Evolutionary conservation across 228 moss, liverwort and hornwort genomes (phyloP), one percentile per base, ranked within the genome.

Genomic region (Sphagnum fallax): DNA sequence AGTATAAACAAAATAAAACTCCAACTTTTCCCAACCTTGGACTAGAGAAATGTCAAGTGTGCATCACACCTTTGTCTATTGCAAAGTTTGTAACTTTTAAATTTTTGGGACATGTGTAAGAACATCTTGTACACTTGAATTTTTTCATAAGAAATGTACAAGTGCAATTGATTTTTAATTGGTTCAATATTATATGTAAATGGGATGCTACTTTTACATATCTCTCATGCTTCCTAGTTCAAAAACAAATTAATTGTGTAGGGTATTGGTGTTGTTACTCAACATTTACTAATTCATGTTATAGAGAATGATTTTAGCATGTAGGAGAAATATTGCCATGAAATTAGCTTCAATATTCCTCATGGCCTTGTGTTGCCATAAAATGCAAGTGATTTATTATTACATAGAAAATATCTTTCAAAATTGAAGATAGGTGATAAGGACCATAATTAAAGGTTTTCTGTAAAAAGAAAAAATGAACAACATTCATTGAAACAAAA

Each of bases 201-300:
- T 12, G 48, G 2, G 13, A 8, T 64, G 15, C 49, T 49, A 9
- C 14, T 10, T 51, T 6, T 70, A 51, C 12, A 18, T 50, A 52
- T 12, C 32, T 73, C 11, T 66, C 6, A 47, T 75, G n/a, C 64
- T 12, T 55, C 1, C 1, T 55, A 7, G 53, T 12, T 55, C 0
- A 55, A 1, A 8, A 7, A 7, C 0, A 8, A 7, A 32, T 32
- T 12, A 0, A 7, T 55, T 12, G 68, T 60, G 65, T 72, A 86
- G 80, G 86, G 86, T 52, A 67, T 86, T 66, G 77, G 82, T 64
- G 65, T 70, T 80, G 76, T 83, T 52, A 80, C 74, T 15, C 82
- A 86, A 59, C 74, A 72, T 12, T 86, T 80, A 65, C 73, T 86
- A 62, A 86, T 70, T 73, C 78, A 80, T 71, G 75, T 83, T 32